phyloP scores from a whole-genome alignment of 768 basidiomycete species.

The Termitomyces sp. region DNA sequence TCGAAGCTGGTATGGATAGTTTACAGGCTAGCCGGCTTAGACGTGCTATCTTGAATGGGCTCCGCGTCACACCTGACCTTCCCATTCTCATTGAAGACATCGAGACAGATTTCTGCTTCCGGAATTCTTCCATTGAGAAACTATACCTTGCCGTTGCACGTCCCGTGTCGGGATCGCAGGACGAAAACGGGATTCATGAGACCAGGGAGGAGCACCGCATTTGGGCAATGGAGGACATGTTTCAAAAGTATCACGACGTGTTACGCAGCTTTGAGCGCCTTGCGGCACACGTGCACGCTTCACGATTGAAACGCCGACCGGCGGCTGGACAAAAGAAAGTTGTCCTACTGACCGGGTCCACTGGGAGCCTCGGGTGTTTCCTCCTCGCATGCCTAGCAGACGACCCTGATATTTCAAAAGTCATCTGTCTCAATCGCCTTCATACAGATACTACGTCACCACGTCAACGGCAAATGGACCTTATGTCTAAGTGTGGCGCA shows the following conservation, averaged over 20 bases:
- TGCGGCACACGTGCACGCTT: slow-evolving; percentile 14
- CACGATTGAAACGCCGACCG: no score
- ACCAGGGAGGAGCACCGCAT: slow-evolving; percentile 16
- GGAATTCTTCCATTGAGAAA: slow-evolving; percentile 26
- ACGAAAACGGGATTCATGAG: neutral
- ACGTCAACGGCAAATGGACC: no score
- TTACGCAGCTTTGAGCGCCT: slow-evolving; percentile 11
- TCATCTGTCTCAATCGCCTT: no score
- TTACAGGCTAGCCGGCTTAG: slow-evolving; percentile 34
- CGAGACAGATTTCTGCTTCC: slow-evolving; percentile 28
- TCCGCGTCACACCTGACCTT: slow-evolving; percentile 23
- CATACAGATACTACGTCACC: no score
- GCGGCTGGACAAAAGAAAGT: no score
- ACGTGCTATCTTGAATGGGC: slow-evolving; percentile 24
- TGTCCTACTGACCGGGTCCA: no score
- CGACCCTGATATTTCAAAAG: no score
- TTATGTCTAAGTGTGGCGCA: neutral
- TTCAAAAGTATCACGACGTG: slow-evolving; percentile 21
- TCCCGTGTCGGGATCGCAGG: slow-evolving; percentile 19
- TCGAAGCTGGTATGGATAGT: slow-evolving; percentile 35
- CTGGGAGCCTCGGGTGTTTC: no score
- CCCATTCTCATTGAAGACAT: slow-evolving; percentile 18
- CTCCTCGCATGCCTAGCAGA: no score
- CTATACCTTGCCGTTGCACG: slow-evolving; percentile 19
- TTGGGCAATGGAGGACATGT: slow-evolving; percentile 26